phyloP scores from a whole-genome alignment of 441 rosid species.

The Rhodomyrtus psidioides region DNA sequence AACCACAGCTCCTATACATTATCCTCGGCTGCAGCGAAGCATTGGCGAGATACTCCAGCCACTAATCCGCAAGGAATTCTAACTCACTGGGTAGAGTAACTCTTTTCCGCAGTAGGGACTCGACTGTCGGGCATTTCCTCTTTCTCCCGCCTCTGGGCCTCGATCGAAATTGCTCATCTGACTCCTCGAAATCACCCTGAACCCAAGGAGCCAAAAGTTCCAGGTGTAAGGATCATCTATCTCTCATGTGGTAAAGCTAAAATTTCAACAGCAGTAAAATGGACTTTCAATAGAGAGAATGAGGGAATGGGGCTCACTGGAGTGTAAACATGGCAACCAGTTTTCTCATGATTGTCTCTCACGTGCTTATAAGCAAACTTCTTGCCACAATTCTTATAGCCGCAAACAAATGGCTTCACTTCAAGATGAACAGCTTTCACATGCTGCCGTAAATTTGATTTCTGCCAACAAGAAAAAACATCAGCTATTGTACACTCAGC shows the following conservation, averaged over 20 bases:
- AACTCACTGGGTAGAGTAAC: slow-evolving; percentile 23
- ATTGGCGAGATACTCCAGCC: neutral
- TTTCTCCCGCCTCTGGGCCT: slow-evolving; percentile 85
- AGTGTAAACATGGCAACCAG: slow-evolving; percentile 43
- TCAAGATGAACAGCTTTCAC: slow-evolving; percentile 60
- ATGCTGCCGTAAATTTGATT: slow-evolving; percentile 62
- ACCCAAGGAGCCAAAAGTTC: neutral
- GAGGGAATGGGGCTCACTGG: slow-evolving; percentile 34
- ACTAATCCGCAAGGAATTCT: neutral
- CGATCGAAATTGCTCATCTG: slow-evolving; percentile 52
- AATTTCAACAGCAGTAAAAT: neutral
- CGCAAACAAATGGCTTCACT: slow-evolving; percentile 45
- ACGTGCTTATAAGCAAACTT: slow-evolving; percentile 79
- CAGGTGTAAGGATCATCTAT: neutral
- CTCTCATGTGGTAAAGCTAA: neutral
- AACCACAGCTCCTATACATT: neutral
- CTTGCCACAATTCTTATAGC: slow-evolving; percentile 60
- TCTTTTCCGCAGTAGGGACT: slow-evolving; percentile 58
- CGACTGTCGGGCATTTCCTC: slow-evolving; percentile 52
- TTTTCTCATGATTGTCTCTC: slow-evolving; percentile 71
- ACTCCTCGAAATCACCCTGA: slow-evolving; percentile 77
- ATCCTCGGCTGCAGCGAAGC: neutral
- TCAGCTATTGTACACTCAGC: neutral
- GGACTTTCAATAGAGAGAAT: neutral
- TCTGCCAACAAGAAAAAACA: slow-evolving; percentile 19